Conservation (phyloP, 331 rosid species). For the Ulmus americana region DNA sequence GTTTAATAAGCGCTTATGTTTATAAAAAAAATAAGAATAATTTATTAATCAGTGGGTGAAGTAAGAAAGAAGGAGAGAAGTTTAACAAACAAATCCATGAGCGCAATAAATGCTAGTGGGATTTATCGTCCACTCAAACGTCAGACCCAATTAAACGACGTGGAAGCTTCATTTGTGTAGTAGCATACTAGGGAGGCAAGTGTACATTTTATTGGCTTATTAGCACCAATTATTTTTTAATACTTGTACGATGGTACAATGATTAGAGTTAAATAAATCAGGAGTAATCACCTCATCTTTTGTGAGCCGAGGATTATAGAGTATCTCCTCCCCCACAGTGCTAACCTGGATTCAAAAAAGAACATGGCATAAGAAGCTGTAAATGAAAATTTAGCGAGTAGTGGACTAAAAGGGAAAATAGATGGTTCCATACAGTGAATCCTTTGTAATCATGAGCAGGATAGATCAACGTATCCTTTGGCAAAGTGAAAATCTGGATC, state of each 20-base stretch:
- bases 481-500: slow-evolving; percentile 70
- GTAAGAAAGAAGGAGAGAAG: too few species aligned
- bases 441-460: slow-evolving; percentile 98
- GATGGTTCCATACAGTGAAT: slow-evolving; percentile 51
- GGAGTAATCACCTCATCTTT: slow-evolving; percentile 61
- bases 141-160: too few species aligned
- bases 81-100: background rate
- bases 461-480: slow-evolving; percentile 63
- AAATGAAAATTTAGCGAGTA: slow-evolving; percentile 4
- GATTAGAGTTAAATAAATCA: background rate
- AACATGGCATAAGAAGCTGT: slow-evolving; percentile 24
- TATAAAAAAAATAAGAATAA: too few species aligned
- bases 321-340: slow-evolving; percentile 77
- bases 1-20: too few species aligned
- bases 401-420: background rate
- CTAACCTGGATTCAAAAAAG: slow-evolving; percentile 54
- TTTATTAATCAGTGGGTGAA: too few species aligned
- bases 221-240: too few species aligned
- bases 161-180: too few species aligned
- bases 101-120: too few species aligned
- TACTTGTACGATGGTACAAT: background rate
- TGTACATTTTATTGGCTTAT: too few species aligned
- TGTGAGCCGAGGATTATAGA: slow-evolving; percentile 67
- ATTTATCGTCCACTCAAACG: too few species aligned
- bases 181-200: too few species aligned